A percentile compares a stretch with the other conserved stretches of the same genome.
phyloP scores from a whole-genome alignment of 208 protist species.

The Leishmania braziliensis region DNA sequence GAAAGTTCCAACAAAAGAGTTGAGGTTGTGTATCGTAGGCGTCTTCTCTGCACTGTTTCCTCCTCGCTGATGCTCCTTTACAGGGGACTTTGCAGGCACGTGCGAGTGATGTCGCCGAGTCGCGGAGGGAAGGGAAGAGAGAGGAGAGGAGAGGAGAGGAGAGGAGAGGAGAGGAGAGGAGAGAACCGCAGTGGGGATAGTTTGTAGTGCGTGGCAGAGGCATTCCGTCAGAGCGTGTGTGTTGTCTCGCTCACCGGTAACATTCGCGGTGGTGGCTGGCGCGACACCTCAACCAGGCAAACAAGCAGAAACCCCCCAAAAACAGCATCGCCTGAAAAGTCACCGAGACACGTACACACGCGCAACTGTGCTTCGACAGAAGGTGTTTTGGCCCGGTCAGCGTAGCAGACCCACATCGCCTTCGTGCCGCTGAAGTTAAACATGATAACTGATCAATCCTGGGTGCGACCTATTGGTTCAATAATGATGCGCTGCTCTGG shows the following conservation, averaged over 20 bases:
- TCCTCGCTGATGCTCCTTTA: not conserved
- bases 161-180: not conserved
- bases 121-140: not conserved
- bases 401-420: no score
- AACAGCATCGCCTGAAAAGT: not conserved
- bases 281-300: not conserved
- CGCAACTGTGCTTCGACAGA: no score
- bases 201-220: not conserved
- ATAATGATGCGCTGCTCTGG: not conserved
- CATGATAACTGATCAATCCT: not conserved
- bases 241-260: not conserved
- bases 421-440: no score
- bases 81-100: not conserved
- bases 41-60: not conserved
- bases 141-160: not conserved
- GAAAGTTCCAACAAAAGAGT: not conserved
- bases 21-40: not conserved
- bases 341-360: not conserved
- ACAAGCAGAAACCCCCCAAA: not conserved
- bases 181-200: not conserved
- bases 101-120: not conserved
- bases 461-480: not conserved
- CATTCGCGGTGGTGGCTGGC: not conserved
- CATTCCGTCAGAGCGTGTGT: not conserved
- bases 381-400: no score